These are phyloP conservation scores for Clarireedia hainanense DNA, from an alignment of 2,329 filamentous ascomycete genomes.

Conservation along the genomic window DNA sequence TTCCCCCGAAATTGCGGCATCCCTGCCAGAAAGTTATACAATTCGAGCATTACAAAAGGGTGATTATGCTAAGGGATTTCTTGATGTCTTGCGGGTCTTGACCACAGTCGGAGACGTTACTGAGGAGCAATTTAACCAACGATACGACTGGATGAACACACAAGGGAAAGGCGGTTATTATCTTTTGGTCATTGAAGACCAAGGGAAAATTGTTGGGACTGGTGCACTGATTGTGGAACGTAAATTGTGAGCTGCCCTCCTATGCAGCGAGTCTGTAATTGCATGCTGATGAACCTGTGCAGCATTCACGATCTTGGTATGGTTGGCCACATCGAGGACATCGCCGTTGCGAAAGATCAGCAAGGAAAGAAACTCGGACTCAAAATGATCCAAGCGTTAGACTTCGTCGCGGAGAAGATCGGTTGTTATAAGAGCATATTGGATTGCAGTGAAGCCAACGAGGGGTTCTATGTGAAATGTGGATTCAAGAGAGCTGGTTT, in stretches of 20 bases:
- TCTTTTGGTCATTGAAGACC: constrained; percentile 72
- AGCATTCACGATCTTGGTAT: constrained; percentile 73
- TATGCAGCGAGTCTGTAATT: not conserved
- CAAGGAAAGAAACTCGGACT: constrained; percentile 96
- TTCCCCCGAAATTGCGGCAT: constrained; percentile 62
- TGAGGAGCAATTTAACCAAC: constrained; percentile 64
- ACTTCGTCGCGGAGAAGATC: constrained; percentile 77
- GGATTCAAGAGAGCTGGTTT: constrained; percentile 86
- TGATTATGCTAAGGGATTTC: constrained; percentile 76
- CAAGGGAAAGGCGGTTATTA: constrained; percentile 67
- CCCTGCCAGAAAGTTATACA: constrained; percentile 72
- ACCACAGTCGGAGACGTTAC: constrained; percentile 87
- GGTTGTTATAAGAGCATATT: constrained; percentile 97
- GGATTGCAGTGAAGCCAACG: constrained; percentile 92
- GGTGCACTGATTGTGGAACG: constrained; percentile 86
- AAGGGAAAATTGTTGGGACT: constrained; percentile 69
- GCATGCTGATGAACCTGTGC: constrained; percentile 13
- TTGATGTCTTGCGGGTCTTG: constrained; percentile 84
- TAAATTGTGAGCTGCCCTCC: constrained; percentile 59
- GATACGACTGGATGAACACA: constrained; percentile 72
- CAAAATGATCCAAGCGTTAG: constrained; percentile 86
- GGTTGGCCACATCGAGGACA: constrained; percentile 96
- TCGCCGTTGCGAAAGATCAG: constrained; percentile 88
- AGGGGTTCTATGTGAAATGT: constrained; percentile 97
- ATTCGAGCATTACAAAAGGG: constrained; percentile 70